Conservation (phyloP, 345 rosid species). For the Euphorbia peplus region DNA sequence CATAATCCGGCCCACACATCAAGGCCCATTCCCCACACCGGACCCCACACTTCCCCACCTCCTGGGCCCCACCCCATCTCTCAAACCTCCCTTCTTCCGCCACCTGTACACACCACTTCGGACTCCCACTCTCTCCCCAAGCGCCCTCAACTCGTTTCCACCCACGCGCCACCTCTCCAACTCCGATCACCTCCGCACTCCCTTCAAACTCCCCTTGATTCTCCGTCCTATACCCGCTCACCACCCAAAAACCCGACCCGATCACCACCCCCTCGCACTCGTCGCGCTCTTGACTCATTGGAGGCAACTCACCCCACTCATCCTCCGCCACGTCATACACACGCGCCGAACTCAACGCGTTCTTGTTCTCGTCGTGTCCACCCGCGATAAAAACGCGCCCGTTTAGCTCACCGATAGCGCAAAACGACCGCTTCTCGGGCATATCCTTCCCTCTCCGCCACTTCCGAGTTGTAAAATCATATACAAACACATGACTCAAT, state of each 20-base stretch:
- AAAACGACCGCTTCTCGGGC: conserved; percentile 57
- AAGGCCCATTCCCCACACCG: conserved; percentile 30
- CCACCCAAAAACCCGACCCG: conserved; percentile 58
- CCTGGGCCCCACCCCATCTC: conserved; percentile 7
- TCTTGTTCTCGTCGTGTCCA: conserved; percentile 69
- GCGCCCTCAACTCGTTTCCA: conserved; percentile 47
- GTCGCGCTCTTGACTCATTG: conserved; percentile 59
- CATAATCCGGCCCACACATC: conserved; percentile 48
- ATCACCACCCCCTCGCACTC: conserved; percentile 59
- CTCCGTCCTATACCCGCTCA: conserved; percentile 61
- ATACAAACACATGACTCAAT: conserved; percentile 46
- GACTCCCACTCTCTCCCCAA: conserved; percentile 43
- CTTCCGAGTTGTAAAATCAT: conserved; percentile 40
- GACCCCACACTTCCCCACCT: conserved; percentile 18
- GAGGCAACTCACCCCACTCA: conserved; percentile 53
- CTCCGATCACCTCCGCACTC: conserved; percentile 45
- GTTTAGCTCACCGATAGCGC: conserved; percentile 41
- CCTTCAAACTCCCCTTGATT: conserved; percentile 52
- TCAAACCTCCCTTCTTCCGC: not conserved
- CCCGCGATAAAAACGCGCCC: conserved; percentile 49
- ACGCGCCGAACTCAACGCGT: conserved; percentile 57
- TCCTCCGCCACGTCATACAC: conserved; percentile 47
- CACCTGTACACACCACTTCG: conserved; percentile 30
- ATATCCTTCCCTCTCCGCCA: conserved; percentile 58
- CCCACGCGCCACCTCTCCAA: conserved; percentile 30